A percentile compares a stretch with the other conserved stretches of the same genome.
phyloP scores from a whole-genome alignment of 257 asterid genomes.

The Jaltomata sinuosa region DNA sequence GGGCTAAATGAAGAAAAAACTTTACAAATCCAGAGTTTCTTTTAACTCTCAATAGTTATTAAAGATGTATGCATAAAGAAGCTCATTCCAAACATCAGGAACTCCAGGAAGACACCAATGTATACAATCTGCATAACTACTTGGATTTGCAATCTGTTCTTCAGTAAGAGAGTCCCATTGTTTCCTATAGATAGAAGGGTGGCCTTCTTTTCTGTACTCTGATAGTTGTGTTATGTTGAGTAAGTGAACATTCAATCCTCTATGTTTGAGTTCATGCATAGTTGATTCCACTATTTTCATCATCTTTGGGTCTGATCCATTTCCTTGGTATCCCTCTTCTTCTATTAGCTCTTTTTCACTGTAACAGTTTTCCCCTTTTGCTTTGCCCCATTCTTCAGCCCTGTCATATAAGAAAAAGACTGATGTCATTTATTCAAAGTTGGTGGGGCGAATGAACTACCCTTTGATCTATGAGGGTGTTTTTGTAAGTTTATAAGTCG shows the following conservation, averaged over 20 bases:
- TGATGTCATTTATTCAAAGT: not conserved
- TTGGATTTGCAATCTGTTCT: constrained; percentile 48
- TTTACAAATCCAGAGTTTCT: not conserved
- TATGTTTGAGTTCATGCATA: constrained; percentile 29
- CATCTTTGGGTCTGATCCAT: constrained; percentile 69
- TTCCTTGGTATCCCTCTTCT: constrained; percentile 48
- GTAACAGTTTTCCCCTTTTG: constrained; percentile 46
- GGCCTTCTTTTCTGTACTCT: constrained; percentile 80
- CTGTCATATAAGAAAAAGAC: constrained; percentile 15
- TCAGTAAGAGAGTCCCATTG: constrained; percentile 64
- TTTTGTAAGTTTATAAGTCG: not conserved
- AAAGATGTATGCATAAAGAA: constrained; percentile 48
- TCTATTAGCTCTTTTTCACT: constrained; percentile 39
- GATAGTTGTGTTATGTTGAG: constrained; percentile 76
- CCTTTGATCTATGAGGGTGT: not conserved
- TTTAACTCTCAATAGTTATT: not conserved
- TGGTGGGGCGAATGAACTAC: not conserved
- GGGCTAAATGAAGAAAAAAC: not conserved
- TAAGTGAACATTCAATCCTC: constrained; percentile 52
- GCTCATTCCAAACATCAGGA: constrained; percentile 90
- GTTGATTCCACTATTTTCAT: constrained; percentile 56
- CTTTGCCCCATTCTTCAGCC: constrained; percentile 72
- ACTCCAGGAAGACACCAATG: constrained; percentile 99
- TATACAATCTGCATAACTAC: constrained; percentile 59
- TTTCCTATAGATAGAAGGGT: constrained; percentile 67